Evolutionary conservation across 768 basidiomycete genomes (phyloP).

Genomic region (Mrakia frigida): DNA sequence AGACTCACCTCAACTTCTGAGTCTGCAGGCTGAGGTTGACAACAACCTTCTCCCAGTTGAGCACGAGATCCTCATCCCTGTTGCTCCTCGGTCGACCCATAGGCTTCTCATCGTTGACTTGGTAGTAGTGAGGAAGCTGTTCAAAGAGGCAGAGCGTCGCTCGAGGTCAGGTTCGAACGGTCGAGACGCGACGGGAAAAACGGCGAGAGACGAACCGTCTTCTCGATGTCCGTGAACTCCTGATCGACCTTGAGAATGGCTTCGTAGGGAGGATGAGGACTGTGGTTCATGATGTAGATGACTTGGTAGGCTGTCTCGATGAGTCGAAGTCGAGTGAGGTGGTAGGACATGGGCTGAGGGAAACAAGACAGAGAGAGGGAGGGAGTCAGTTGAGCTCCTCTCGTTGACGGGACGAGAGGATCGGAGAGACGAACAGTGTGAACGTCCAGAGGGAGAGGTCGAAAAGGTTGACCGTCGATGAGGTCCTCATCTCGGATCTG

Average conservation of each 20-base stretch:
- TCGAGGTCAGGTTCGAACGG: too few species aligned
- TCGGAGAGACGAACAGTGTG: constrained; percentile 12
- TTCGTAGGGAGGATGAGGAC: constrained; percentile 31
- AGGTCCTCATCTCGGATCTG: constrained; percentile 44
- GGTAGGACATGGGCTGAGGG: constrained; percentile 42
- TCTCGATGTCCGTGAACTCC: constrained; percentile 25
- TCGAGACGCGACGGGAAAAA: too few species aligned
- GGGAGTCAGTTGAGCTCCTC: not conserved
- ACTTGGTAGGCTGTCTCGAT: constrained; percentile 43
- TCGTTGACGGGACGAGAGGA: not conserved
- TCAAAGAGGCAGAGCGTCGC: too few species aligned
- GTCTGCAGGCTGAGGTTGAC: constrained; percentile 44
- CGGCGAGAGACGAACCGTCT: not conserved
- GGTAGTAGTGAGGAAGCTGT: constrained; percentile 41
- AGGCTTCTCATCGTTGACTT: constrained; percentile 33
- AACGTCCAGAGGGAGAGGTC: constrained; percentile 15
- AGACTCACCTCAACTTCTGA: constrained; percentile 36
- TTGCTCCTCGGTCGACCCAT: constrained; percentile 31
- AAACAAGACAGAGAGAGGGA: not conserved
- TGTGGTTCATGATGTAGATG: constrained; percentile 44
- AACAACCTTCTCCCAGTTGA: constrained; percentile 45
- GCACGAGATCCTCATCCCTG: constrained; percentile 38
- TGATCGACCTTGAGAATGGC: constrained; percentile 14
- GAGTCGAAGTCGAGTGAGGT: constrained; percentile 42
- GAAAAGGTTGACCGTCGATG: constrained; percentile 36